These are phyloP conservation scores for Tillandsia leiboldiana DNA, from an alignment of 176 grass and related monocot genomes.

Conservation along the genomic window DNA sequence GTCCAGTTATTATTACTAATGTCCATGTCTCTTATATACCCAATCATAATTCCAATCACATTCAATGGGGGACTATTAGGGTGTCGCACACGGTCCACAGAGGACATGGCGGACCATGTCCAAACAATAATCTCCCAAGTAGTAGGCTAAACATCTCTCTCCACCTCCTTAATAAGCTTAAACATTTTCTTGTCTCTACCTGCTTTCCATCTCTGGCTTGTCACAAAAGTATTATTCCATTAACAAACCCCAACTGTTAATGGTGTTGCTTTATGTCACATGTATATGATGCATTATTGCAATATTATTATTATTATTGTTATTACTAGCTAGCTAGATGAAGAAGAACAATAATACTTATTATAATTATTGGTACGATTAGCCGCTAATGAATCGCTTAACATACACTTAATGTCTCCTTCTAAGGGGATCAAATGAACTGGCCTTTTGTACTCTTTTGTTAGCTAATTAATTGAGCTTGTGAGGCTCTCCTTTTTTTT, in stretches of 20 bases:
- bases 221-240: not conserved
- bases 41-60: too few species aligned
- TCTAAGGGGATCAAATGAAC: slow-evolving; percentile 16
- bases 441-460: slow-evolving; percentile 28
- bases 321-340: not conserved
- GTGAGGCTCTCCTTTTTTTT: not conserved
- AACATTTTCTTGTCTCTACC: not conserved
- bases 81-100: too few species aligned
- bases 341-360: too few species aligned
- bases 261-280: not conserved
- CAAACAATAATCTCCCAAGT: too few species aligned
- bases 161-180: not conserved
- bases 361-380: slow-evolving; percentile 9
- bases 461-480: slow-evolving; percentile 5
- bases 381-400: slow-evolving; percentile 22
- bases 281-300: not conserved
- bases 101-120: too few species aligned
- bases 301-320: not conserved
- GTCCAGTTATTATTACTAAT: too few species aligned
- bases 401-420: slow-evolving; percentile 21
- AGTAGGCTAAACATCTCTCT: not conserved
- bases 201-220: not conserved
- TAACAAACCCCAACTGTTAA: not conserved
- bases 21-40: too few species aligned
- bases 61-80: too few species aligned